A percentile compares a stretch with the other conserved stretches of the same genome.
phyloP scores from a whole-genome alignment of 2,329 filamentous ascomycete species.

The Neophaeococcomyces aloes region DNA sequence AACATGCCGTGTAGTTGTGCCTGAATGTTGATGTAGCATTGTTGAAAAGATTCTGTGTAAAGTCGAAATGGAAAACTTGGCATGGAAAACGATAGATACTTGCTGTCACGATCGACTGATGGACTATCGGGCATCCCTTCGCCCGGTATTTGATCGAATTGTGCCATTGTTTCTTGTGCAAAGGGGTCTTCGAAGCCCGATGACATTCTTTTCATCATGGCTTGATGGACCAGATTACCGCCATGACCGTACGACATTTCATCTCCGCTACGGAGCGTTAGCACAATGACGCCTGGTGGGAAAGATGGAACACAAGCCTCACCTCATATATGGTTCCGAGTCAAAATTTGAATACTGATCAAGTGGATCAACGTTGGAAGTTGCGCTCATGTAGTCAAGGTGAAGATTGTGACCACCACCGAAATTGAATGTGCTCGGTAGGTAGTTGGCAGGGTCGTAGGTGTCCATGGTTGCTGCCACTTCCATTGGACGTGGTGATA shows the following conservation, averaged over 20 bases:
- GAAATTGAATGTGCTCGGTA: constrained; percentile 47
- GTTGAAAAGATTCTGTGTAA: constrained; percentile 49
- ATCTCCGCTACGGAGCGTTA: constrained; percentile 35
- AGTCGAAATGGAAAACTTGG: constrained; percentile 51
- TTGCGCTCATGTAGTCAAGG: constrained; percentile 37
- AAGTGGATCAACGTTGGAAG: constrained; percentile 44
- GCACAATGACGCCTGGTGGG: constrained; percentile 4
- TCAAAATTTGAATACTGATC: constrained; percentile 52
- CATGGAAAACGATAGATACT: constrained; percentile 64
- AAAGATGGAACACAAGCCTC: constrained; percentile 23
- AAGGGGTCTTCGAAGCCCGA: constrained; percentile 41
- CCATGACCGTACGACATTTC: constrained; percentile 40
- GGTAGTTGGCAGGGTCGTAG: constrained; percentile 51
- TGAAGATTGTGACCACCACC: constrained; percentile 37
- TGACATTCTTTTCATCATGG: constrained; percentile 41
- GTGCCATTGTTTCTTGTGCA: constrained; percentile 36
- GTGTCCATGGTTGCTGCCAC: constrained; percentile 38
- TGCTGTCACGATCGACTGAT: constrained; percentile 54
- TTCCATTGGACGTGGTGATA: no score
- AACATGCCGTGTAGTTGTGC: constrained; percentile 60
- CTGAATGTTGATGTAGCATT: constrained; percentile 46
- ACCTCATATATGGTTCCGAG: constrained; percentile 52
- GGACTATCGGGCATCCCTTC: constrained; percentile 42
- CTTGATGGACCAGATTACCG: constrained; percentile 28
- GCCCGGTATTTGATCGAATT: constrained; percentile 33